Evolutionary conservation across 2,329 filamentous ascomycete species (phyloP), one percentile per base, ranked within the genome.

Genomic region (Claviceps sp.): DNA sequence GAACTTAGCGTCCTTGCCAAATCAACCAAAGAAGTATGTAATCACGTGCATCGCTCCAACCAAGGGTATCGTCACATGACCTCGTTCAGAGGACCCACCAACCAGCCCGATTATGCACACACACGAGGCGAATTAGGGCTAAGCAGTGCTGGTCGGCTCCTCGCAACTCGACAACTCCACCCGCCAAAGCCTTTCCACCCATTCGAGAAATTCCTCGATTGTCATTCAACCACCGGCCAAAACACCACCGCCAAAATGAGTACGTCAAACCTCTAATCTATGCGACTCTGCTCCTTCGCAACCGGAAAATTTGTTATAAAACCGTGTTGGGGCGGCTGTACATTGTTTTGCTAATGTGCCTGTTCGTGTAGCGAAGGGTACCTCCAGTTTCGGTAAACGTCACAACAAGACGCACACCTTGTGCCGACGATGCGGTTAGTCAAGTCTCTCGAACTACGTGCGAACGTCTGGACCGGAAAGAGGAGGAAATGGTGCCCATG

Each of bases 371-470:
- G 74, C 74, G 64, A 77, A 77, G 74, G 75, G 75, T 72, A 77
- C 75, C 64, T 75, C 73, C 66, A 76, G 73, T 66, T 76, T 76
- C 66, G 73, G 73, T 69, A 76, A 76, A 69, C 71, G 88, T 83
- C 88, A 94, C 82, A 95, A 91, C 83, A 95, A 95, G 85, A 88
- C 89, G 80, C 90, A 96, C 84, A 89, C 85, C 73, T 79, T 96
- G 75, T 96, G 90, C 87, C 86, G 90, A 82, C 90, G 90, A 78
- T 96, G 89, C 83, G 90, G 88, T 93, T 77, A 82, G 86, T 88
- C 50, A 51, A 58, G 23, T 44, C 26, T 50, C 39, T 40, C 47
- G 39, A 34, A 23, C 46, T 45, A 44, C 44, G 45, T 39, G 48
- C 46, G 20, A 37, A 47, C 49, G 53, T 50, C 52, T 43, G 51